phyloP scores from a whole-genome alignment of 352 stramenopile species.

The Saprolegnia parasitica region DNA sequence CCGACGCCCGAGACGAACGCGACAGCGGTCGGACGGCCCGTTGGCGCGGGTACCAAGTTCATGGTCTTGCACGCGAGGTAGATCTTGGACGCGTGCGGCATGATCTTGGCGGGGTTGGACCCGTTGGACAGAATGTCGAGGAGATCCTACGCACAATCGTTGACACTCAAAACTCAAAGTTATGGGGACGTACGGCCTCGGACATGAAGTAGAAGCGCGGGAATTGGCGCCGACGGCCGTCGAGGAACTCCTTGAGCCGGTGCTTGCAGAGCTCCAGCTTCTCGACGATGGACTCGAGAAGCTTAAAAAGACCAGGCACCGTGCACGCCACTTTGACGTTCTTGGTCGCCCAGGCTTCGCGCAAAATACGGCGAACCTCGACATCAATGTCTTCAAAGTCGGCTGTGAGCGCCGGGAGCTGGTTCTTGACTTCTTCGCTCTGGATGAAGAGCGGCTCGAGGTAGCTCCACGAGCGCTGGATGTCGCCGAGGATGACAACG shows the following conservation, averaged over 20 bases:
- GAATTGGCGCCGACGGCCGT: conserved; percentile 91
- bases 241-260: conserved; percentile 92
- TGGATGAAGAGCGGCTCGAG: conserved; percentile 94
- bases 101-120: conserved; percentile 89
- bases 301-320: conserved; percentile 77
- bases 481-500: conserved; percentile 90
- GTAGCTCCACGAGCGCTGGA: conserved; percentile 95
- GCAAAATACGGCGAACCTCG: conserved; percentile 85
- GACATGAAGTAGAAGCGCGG: conserved; percentile 92
- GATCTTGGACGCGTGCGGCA: conserved; percentile 94
- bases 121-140: conserved; percentile 96
- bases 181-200: conserved; percentile 36
- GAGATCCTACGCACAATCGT: conserved; percentile 81
- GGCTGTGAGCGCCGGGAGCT: conserved; percentile 90
- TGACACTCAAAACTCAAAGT: background rate
- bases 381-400: conserved; percentile 94
- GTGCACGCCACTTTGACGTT: conserved; percentile 91
- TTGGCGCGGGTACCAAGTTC: conserved; percentile 57
- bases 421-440: conserved; percentile 95
- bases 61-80: conserved; percentile 94
- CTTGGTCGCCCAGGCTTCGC: conserved; percentile 78
- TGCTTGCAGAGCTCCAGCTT: conserved; percentile 94
- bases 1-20: conserved; percentile 93
- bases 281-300: conserved; percentile 89
- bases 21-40: conserved; percentile 74